Evolutionary conservation across 2,329 filamentous ascomycete genomes (phyloP), one percentile per base, ranked within the genome.

Genomic region (Colletotrichum sp.): DNA sequence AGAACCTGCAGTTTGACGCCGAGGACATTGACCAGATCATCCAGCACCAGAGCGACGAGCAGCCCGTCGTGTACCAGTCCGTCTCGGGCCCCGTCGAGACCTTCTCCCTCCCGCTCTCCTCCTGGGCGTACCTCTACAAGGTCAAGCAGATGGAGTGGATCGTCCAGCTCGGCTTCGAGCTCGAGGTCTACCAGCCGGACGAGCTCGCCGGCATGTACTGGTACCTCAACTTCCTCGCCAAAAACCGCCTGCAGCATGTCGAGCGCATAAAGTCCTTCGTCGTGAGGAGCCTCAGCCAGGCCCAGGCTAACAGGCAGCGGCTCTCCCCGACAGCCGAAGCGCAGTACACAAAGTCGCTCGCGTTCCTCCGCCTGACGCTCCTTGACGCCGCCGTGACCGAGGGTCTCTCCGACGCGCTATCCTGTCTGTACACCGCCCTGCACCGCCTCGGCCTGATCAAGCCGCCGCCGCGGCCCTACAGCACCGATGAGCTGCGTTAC

Each of bases 111-210:
- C 93, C 95, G 0, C 88, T 99, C 1, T 95, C 95, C 2, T 96
- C 94, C 5, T 99, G 97, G 97, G 92, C 93, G 0, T 98, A 96
- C 80, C 91, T 96, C 75, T 95, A 98, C 84, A 99, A 98, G 84
- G 89, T 98, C n/a, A 92, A 91, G 34, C 92, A 96, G 81, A 95
- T 98, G 90, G 94, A 96, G 82, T 94, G 93, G 88, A 93, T 98
- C 61, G 90, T 98, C 18, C 95, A 98, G 81, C 92, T 98, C 36
- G 97, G 98, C 14, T 99, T 99, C 83, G 97, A 99, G 84, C 92
- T 98, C 14, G 93, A 96, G 59, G 91, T 98, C 12, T 99, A 99
- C 84, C 93, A 96, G 69, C 90, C 92, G 0, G 94, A 98, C 83
- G 97, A 99, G 83, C 89, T 97, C 12, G 91, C 93, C 1, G 93